phyloP scores from a whole-genome alignment of 2,329 filamentous ascomycete species.

The Colletotrichum lentis region DNA sequence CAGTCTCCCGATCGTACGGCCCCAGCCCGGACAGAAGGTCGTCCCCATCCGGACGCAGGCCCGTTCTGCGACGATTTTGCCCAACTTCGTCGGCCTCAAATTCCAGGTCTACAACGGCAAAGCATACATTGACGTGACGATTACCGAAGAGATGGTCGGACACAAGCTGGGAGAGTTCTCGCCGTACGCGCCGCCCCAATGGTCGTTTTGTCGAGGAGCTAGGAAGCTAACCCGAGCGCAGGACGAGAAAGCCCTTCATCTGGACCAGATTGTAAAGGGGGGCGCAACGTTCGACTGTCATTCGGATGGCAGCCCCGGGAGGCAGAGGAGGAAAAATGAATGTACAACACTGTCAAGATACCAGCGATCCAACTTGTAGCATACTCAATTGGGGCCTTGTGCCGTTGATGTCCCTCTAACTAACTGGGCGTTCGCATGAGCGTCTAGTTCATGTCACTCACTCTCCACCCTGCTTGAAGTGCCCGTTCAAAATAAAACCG shows the following conservation, averaged over 20 bases:
- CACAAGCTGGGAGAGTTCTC: slow-evolving; percentile 95
- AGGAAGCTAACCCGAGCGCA: slow-evolving; percentile 41
- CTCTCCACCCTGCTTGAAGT: not conserved
- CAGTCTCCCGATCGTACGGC: slow-evolving; percentile 71
- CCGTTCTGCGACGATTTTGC: slow-evolving; percentile 86
- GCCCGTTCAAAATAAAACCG: slow-evolving; percentile 11
- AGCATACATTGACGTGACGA: slow-evolving; percentile 79
- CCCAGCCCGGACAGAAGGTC: slow-evolving; percentile 67
- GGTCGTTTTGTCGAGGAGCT: not conserved
- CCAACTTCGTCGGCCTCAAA: slow-evolving; percentile 87
- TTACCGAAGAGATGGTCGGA: slow-evolving; percentile 96
- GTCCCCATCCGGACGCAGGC: slow-evolving; percentile 86
- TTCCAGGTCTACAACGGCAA: slow-evolving; percentile 96
- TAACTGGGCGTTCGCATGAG: not conserved
- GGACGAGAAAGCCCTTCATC: slow-evolving; percentile 67
- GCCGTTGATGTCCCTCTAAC: slow-evolving; percentile 22
- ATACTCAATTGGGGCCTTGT: slow-evolving; percentile 19
- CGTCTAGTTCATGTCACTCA: slow-evolving; percentile 11
- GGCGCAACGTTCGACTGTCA: not conserved
- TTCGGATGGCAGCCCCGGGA: not conserved
- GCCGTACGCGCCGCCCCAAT: slow-evolving; percentile 66
- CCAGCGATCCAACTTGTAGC: slow-evolving; percentile 32
- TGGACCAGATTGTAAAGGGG: slow-evolving; percentile 47
- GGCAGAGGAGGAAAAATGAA: slow-evolving; percentile 19
- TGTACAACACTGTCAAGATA: slow-evolving; percentile 37